Base-by-base conservation (phyloP, 495 filamentous ascomycete genomes). In the Hypoxylon fragiforme region DNA sequence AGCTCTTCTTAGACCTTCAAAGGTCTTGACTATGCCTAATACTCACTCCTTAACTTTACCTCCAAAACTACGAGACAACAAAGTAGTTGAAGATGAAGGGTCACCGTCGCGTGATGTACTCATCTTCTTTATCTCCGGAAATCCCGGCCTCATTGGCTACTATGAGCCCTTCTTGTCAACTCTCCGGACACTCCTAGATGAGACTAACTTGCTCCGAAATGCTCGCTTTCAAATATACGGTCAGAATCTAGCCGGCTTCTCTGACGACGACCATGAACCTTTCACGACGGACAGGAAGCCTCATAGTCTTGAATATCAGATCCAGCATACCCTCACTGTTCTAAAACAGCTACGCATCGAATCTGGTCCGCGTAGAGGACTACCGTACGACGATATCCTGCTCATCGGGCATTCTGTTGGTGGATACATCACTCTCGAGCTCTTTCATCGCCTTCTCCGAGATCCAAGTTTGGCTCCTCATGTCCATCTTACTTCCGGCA, bases 321-420 rank as follows among this genome's bases (percentile, higher is more conserved):
- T 91, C 42, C 48, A 62, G 13, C 34, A 70, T 36, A 59, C 50
- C 0, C 62, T 84, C 13, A 56, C 65, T 1, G 35, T 54, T n/a
- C 14, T 70, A 8, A 56, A 39, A 0, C 16, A 21, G 47, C 63
- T 54, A 7, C 42, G 49, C 18, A 38, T 53, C 24, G 63, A 55
- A 12, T 57, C 50, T 1, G 62, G 65, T 2, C 46, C 47, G 20
- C 39, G 34, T 11, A 45, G 46, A 7, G 58, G 47, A 5, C 35
- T 47, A 15, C 58, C 55, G 0, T 81, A 71, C 48, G 67, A 75
- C 30, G 79, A 80, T 31, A 79, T 95, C 2, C 79, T 95, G 16
- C 74, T 97, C 4, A 82, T 95, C 20, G 90, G 89, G 0, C 90
- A 95, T 65, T 92, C 89, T 0, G 88, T 95, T 1, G 90, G 90